Evolutionary conservation across 169 alveolate genomes (phyloP), one percentile per base, ranked within the genome.

Genomic region (Eimeria necatrix): DNA sequence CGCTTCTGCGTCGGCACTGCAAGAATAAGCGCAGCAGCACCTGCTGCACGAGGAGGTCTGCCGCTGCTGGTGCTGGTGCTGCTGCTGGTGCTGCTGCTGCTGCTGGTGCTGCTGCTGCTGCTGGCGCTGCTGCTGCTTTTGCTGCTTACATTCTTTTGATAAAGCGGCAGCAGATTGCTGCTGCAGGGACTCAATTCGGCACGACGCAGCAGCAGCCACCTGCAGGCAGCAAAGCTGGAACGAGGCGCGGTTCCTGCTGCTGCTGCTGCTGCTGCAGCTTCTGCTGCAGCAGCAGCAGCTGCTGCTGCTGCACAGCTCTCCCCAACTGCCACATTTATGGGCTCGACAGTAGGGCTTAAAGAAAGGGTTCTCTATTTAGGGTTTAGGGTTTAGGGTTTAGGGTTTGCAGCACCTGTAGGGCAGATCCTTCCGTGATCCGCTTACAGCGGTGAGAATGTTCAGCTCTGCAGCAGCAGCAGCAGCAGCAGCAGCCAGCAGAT

Each of bases 131-230:
- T 18, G 76, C 76, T 64, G 76, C 76, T 71, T 32, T n/a, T 22
- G 83, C 83, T 71, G 83, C 83, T 71, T 32, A 32, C 83, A 71
- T 71, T 22, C 51, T n/a, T 49, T 71, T 71, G 83, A 22, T 16
- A 26, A 9, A 26, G 53, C 3, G 51, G 83, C 52, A 71, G 18
- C n/a, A 49, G 83, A 10, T 71, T 71, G 83, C 14, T 71, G 83
- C 83, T 32, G 83, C 53, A 49, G 52, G 83, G 52, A 41, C 53
- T 49, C 51, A 71, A 41, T 49, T 71, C 53, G 16, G 83, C 48
- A 49, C 83, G 83, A n/a, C 24, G 83, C 48, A 71, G 83, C 83
- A 71, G 83, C 83, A 71, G 83, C 83, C 83, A 71, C 52, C 83
- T 71, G 83, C 53, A 71, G 12, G 5, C n/a, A 1, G 20, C 12